These are phyloP conservation scores for Botrytis tulipae DNA, from an alignment of 2,329 filamentous ascomycete species.

Conservation along the genomic window DNA sequence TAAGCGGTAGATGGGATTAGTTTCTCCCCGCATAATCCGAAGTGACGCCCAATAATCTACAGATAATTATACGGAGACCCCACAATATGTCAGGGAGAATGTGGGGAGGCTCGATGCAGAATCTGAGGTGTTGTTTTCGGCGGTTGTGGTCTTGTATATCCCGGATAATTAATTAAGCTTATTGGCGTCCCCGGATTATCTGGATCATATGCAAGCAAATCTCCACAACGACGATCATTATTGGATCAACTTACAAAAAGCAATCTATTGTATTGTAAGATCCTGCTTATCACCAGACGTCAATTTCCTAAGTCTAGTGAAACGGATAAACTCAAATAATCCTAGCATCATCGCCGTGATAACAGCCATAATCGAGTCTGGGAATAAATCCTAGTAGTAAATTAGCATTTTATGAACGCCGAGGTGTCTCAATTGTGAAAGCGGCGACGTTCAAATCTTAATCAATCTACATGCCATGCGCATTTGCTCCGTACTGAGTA, in stretches of 20 bases:
- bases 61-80: slow-evolving; percentile 6
- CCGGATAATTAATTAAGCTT: slow-evolving; percentile 11
- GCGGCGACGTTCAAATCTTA: not conserved
- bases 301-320: not conserved
- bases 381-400: not conserved
- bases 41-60: not conserved
- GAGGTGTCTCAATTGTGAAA: not conserved
- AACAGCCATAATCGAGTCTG: not conserved
- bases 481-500: not conserved
- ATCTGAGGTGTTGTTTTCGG: not conserved
- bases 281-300: slow-evolving; percentile 5
- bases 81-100: slow-evolving; percentile 11
- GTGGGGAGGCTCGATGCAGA: slow-evolving; percentile 7
- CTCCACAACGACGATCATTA: not conserved
- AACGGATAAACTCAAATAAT: not conserved
- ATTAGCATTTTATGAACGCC: not conserved
- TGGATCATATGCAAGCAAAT: not conserved
- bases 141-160: slow-evolving; percentile 3
- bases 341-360: not conserved
- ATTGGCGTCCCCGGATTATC: slow-evolving; percentile 9
- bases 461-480: not conserved
- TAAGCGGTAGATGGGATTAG: slow-evolving; percentile 24
- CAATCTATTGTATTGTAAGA: not conserved
- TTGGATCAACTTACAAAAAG: too few species aligned
- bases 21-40: slow-evolving; percentile 27